Conservation (phyloP, 2,329 filamentous ascomycete genomes). For the Sporothrix sp. region DNA sequence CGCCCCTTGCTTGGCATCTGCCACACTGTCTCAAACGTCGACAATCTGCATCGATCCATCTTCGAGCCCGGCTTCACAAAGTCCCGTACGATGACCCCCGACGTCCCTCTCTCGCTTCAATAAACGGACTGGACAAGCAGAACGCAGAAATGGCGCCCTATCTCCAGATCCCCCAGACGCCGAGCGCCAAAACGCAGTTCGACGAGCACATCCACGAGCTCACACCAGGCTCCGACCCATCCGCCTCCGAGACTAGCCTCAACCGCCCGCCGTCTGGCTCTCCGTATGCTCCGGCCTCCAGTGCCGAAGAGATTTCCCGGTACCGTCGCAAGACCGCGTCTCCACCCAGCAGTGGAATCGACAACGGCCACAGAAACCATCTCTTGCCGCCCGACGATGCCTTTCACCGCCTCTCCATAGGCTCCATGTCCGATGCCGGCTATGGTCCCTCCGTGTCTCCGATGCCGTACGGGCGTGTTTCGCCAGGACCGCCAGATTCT, state of each 20-base stretch:
- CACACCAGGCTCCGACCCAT: conserved; percentile 1
- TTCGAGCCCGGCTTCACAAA: too few species aligned
- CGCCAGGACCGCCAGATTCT: not conserved
- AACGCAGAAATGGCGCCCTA: conserved; percentile 19
- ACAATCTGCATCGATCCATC: too few species aligned
- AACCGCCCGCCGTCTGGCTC: not conserved
- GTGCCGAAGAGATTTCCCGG: conserved; percentile 1
- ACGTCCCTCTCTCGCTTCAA: not conserved
- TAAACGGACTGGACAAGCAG: not conserved
- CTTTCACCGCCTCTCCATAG: conserved; percentile 32
- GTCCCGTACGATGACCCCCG: conserved; percentile 2
- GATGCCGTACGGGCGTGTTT: conserved; percentile 9
- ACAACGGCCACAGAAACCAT: not conserved
- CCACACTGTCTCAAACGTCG: too few species aligned
- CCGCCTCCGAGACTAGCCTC: not conserved
- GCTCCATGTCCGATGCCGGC: conserved; percentile 30
- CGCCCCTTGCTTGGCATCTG: too few species aligned
- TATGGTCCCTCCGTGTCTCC: conserved; percentile 22
- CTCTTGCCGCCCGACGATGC: conserved; percentile 21
- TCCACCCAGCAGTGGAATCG: not conserved
- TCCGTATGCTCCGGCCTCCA: not conserved
- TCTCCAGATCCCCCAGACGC: conserved; percentile 20
- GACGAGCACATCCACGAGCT: conserved; percentile 19
- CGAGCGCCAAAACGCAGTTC: conserved; percentile 18
- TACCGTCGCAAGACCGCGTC: conserved; percentile 9